A percentile compares a stretch with the other conserved stretches of the same genome.
Evolutionary conservation across 2,329 filamentous ascomycete genomes (phyloP).

Genomic region (Cladorrhinum sp.): DNA sequence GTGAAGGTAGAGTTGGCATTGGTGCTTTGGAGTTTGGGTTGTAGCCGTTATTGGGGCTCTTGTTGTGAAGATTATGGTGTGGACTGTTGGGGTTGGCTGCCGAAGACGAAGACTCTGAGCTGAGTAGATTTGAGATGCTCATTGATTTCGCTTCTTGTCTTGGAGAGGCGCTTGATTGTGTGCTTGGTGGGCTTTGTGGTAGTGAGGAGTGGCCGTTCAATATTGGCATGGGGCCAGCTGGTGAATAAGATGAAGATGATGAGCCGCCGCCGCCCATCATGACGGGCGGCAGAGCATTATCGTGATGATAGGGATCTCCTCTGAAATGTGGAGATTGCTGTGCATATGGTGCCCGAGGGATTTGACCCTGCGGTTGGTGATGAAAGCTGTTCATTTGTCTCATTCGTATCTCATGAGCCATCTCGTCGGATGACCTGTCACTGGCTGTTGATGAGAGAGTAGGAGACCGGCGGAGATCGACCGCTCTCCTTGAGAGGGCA

Average conservation of each 20-base stretch:
- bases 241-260: slow-evolving; percentile 13
- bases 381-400: slow-evolving; percentile 24
- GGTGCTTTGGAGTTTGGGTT: neutral
- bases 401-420: slow-evolving; percentile 23
- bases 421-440: slow-evolving; percentile 30
- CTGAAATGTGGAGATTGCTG: slow-evolving; percentile 23
- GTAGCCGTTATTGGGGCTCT: slow-evolving; percentile 6
- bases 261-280: slow-evolving; percentile 10
- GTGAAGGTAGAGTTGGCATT: slow-evolving; percentile 2
- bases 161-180: slow-evolving; percentile 26
- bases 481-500: slow-evolving; percentile 20
- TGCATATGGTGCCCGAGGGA: slow-evolving; percentile 22
- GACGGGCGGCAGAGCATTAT: slow-evolving; percentile 12
- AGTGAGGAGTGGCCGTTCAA: slow-evolving; percentile 16
- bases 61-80: neutral
- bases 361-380: slow-evolving; percentile 21
- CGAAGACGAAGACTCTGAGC: slow-evolving; percentile 20
- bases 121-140: slow-evolving; percentile 33
- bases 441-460: slow-evolving; percentile 29
- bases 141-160: slow-evolving; percentile 31
- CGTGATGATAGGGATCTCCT: slow-evolving; percentile 23
- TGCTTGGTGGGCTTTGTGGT: slow-evolving; percentile 26
- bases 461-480: slow-evolving; percentile 30
- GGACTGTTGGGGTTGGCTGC: slow-evolving; percentile 10
- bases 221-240: neutral